Conservation (phyloP, 345 rosid species). For the Melaleuca quinquenervia region DNA sequence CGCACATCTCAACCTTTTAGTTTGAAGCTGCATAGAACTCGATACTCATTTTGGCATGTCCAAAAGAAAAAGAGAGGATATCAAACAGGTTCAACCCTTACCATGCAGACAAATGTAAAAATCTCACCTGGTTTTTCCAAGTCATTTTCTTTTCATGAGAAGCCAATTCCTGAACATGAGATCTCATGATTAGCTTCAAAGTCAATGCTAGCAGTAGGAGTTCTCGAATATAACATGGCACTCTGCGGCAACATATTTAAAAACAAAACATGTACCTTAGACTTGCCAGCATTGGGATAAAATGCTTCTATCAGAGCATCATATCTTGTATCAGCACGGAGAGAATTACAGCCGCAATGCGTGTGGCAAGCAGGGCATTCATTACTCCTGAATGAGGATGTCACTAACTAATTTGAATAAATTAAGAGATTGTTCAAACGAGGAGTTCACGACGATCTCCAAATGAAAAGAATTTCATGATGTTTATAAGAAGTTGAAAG, state of each 20-base stretch:
- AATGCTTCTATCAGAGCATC: constrained; percentile 70
- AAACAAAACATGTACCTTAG: constrained; percentile 21
- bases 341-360: constrained; percentile 74
- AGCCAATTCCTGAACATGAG: not conserved
- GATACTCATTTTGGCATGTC: too few species aligned
- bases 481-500: not conserved
- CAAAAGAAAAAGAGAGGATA: too few species aligned
- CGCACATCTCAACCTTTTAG: too few species aligned
- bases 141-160: not conserved
- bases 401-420: not conserved
- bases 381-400: constrained; percentile 47
- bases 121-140: not conserved
- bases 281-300: constrained; percentile 56
- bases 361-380: constrained; percentile 88
- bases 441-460: not conserved
- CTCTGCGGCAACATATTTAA: not conserved
- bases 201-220: not conserved
- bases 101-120: not conserved
- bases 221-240: not conserved
- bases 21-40: too few species aligned
- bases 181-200: not conserved
- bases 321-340: constrained; percentile 73
- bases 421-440: not conserved
- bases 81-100: too few species aligned
- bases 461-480: not conserved